phyloP scores from a whole-genome alignment of 2,329 filamentous ascomycete genomes.

The Talaromyces sp. region DNA sequence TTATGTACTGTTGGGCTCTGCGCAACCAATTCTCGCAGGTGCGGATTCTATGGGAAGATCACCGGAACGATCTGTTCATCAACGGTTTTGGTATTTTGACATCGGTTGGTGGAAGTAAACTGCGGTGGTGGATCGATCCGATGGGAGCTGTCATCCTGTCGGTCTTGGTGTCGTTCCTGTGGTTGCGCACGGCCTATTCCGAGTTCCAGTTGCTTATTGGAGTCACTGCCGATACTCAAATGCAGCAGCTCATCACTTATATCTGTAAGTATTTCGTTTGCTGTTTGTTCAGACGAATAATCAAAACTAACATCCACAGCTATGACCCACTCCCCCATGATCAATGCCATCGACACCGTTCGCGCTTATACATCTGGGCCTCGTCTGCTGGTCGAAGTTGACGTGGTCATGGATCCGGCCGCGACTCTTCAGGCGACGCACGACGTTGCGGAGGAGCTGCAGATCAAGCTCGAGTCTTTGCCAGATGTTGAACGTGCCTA shows the following conservation, averaged over 20 bases:
- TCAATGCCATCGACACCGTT: slow-evolving; percentile 88
- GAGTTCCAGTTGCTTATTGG: slow-evolving; percentile 92
- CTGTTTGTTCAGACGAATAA: slow-evolving; percentile 2
- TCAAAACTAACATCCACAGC: slow-evolving; percentile 29
- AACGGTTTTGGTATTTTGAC: slow-evolving; percentile 91
- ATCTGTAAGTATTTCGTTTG: slow-evolving; percentile 53
- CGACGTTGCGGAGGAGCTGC: slow-evolving; percentile 87
- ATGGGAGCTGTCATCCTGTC: slow-evolving; percentile 83
- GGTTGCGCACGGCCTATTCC: slow-evolving; percentile 76
- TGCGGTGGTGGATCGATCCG: slow-evolving; percentile 92
- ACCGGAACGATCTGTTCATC: slow-evolving; percentile 94
- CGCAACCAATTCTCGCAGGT: slow-evolving; percentile 89
- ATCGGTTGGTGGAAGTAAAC: slow-evolving; percentile 81
- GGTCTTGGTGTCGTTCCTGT: slow-evolving; percentile 68
- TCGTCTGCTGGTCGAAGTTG: slow-evolving; percentile 87
- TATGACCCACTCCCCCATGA: slow-evolving; percentile 78
- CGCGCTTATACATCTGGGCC: slow-evolving; percentile 87
- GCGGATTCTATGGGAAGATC: slow-evolving; percentile 90
- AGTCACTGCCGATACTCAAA: slow-evolving; percentile 76
- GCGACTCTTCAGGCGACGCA: slow-evolving; percentile 72
- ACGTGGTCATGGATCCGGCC: slow-evolving; percentile 83
- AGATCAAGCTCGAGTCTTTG: slow-evolving; percentile 87
- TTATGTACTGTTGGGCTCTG: slow-evolving; percentile 87
- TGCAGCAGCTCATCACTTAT: slow-evolving; percentile 92
- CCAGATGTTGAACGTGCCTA: slow-evolving; percentile 91